Evolutionary conservation across 768 basidiomycete genomes (phyloP).

Genomic region (Boletus fagicola): DNA sequence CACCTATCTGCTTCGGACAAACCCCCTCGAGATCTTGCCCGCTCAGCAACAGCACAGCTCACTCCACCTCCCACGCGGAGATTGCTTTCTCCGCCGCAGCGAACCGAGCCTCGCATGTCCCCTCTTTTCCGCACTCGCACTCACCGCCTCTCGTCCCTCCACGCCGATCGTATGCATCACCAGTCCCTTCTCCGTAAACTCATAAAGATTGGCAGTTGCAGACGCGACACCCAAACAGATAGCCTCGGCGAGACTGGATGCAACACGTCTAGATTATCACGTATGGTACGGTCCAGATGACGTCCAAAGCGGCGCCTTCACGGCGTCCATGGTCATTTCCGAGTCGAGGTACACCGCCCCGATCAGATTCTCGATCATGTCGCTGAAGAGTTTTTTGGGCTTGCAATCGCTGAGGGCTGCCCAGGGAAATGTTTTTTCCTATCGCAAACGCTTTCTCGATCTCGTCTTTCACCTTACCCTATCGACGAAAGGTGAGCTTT

Average conservation of each 20-base stretch:
- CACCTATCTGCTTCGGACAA: too few species aligned
- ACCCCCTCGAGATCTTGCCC: too few species aligned
- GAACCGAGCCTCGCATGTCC: slow-evolving; percentile 62
- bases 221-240: slow-evolving; percentile 55
- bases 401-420: slow-evolving; percentile 68
- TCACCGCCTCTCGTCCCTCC: slow-evolving; percentile 45
- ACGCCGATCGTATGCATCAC: slow-evolving; percentile 47
- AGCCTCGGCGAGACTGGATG: slow-evolving; percentile 70
- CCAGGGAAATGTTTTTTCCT: slow-evolving; percentile 68
- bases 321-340: slow-evolving; percentile 53
- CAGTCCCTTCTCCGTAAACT: slow-evolving; percentile 44
- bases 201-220: slow-evolving; percentile 46
- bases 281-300: slow-evolving; percentile 66
- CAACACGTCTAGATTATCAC: slow-evolving; percentile 63
- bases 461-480: slow-evolving; percentile 41
- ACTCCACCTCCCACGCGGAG: too few species aligned
- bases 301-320: slow-evolving; percentile 44
- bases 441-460: slow-evolving; percentile 47
- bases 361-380: slow-evolving; percentile 73
- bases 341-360: slow-evolving; percentile 80
- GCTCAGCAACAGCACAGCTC: too few species aligned
- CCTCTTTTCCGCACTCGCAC: slow-evolving; percentile 41
- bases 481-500: too few species aligned
- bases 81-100: too few species aligned
- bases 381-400: slow-evolving; percentile 83